Evolutionary conservation across 257 asterid species (phyloP), one percentile per base, ranked within the genome.

Genomic region (Fraxinus cuspidata): DNA sequence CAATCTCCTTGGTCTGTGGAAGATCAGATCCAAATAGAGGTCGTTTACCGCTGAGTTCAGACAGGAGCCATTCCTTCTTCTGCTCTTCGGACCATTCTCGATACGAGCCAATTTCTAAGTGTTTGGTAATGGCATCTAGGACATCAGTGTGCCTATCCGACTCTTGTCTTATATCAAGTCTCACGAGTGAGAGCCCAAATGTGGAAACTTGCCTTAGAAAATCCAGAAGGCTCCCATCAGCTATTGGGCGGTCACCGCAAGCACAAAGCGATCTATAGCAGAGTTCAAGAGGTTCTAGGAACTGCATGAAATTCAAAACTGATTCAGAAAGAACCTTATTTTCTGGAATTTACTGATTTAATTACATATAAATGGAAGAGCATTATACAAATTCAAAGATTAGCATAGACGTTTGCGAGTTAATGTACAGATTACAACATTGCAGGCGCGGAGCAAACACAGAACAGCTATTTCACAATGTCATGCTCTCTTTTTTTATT

Each of bases 201-300:
- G 92, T 89, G 74, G 92, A 88, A 1, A 88, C 89, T 75, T 89
- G 94, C 65, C 92, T 72, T 2, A 89, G 92, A 21, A 89, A 89
- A 76, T 89, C 94, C 0, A 89, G 90, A 38, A 89, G 94, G 82
- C 88, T 83, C 16, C 94, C 94, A 5, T 89, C 94, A 1, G 94
- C 94, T 63, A 89, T 86, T 2, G 88, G 79, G 27, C 88, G 83
- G 51, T 90, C 94, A 0, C 94, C 94, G 2, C 90, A 89, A 8
- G 85, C 85, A 76, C 88, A 74, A 19, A 89, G 89, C 18, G 94
- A 89, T 71, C 90, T 58, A 79, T 89, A 89, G 49, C 94, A 89
- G 81, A 87, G 85, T 86, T 89, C 94, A 38, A 89, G 92, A 74
- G 94, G 94, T 70, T 83, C 94, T 84, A 89, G 66, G 53, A 89